Evolutionary conservation across 768 basidiomycete species (phyloP).

Genomic region (Boletus reticuloceps): DNA sequence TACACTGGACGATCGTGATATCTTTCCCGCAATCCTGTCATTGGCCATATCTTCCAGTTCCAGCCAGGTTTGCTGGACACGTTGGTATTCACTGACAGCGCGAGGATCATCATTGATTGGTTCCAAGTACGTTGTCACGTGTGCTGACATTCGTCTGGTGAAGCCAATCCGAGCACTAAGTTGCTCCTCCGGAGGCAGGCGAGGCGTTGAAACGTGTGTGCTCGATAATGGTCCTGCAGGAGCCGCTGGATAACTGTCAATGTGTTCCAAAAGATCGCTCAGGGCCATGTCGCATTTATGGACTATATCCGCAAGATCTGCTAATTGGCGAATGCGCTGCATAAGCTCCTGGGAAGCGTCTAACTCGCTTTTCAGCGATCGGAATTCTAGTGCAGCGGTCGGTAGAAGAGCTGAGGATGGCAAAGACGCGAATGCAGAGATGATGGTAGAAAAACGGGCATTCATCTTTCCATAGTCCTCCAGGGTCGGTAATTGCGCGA

Average conservation of each 20-base stretch:
- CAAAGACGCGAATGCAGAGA: conserved; percentile 44
- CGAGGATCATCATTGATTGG: conserved; percentile 57
- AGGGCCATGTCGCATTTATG: conserved; percentile 68
- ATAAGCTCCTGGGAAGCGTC: conserved; percentile 48
- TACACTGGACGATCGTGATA: conserved; percentile 64
- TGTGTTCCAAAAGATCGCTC: conserved; percentile 81
- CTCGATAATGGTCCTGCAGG: conserved; percentile 53
- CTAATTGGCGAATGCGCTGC: conserved; percentile 52
- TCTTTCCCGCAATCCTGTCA: conserved; percentile 59
- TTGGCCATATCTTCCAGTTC: conserved; percentile 81
- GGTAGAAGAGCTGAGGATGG: conserved; percentile 41
- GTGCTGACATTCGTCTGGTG: conserved; percentile 51
- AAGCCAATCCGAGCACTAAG: conserved; percentile 60
- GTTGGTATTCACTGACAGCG: conserved; percentile 54
- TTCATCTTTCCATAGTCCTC: conserved; percentile 48
- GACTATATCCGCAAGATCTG: conserved; percentile 47
- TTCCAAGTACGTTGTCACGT: conserved; percentile 41
- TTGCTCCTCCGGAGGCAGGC: conserved; percentile 63
- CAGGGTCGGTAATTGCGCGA: conserved; percentile 49
- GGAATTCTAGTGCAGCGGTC: conserved; percentile 55
- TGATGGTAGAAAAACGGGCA: conserved; percentile 44
- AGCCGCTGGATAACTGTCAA: conserved; percentile 76
- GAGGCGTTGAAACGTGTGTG: conserved; percentile 40
- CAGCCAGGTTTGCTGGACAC: conserved; percentile 76
- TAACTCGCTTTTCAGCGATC: conserved; percentile 59